These are phyloP conservation scores for Leccinum ponderosum DNA, from an alignment of 1,284 basidiomycete genomes.

Conservation along the genomic window DNA sequence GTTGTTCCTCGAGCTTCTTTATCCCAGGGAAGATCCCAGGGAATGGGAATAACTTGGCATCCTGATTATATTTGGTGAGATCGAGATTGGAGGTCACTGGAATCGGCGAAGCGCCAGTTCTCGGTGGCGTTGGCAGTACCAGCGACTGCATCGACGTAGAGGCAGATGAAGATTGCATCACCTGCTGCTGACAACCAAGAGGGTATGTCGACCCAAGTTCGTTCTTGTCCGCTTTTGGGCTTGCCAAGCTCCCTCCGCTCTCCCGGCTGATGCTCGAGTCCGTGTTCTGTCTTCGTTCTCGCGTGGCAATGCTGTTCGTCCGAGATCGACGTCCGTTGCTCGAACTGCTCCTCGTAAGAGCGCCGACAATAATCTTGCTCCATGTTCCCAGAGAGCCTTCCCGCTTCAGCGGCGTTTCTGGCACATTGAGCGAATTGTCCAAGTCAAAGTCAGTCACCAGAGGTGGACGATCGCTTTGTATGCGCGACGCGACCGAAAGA, in stretches of 20 bases:
- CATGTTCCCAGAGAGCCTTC: slow-evolving; percentile 60
- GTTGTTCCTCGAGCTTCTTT: slow-evolving; percentile 71
- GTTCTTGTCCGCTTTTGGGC: slow-evolving; percentile 55
- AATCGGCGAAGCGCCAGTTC: slow-evolving; percentile 65
- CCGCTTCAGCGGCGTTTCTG: slow-evolving; percentile 55
- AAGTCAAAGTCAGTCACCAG: slow-evolving; percentile 55
- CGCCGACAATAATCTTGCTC: slow-evolving; percentile 48
- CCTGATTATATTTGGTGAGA: slow-evolving; percentile 57
- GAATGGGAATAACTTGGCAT: slow-evolving; percentile 87
- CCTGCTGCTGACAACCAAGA: slow-evolving; percentile 41
- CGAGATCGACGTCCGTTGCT: slow-evolving; percentile 70
- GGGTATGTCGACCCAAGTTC: slow-evolving; percentile 44
- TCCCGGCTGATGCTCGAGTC: slow-evolving; percentile 74
- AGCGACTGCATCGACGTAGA: slow-evolving; percentile 65
- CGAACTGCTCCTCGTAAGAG: slow-evolving; percentile 55
- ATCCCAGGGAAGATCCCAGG: slow-evolving; percentile 90
- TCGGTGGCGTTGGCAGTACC: slow-evolving; percentile 50
- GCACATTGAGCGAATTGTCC: slow-evolving; percentile 50
- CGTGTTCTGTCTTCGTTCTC: slow-evolving; percentile 63
- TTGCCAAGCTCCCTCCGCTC: slow-evolving; percentile 68
- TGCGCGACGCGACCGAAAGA: slow-evolving; percentile 60
- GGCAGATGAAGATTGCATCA: slow-evolving; percentile 63
- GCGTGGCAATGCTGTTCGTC: slow-evolving; percentile 68
- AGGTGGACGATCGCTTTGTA: slow-evolving; percentile 55
- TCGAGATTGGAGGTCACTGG: slow-evolving; percentile 66